These are phyloP conservation scores for Xanthoceras sorbifolium DNA, from an alignment of 345 rosid genomes.

Conservation along the genomic window DNA sequence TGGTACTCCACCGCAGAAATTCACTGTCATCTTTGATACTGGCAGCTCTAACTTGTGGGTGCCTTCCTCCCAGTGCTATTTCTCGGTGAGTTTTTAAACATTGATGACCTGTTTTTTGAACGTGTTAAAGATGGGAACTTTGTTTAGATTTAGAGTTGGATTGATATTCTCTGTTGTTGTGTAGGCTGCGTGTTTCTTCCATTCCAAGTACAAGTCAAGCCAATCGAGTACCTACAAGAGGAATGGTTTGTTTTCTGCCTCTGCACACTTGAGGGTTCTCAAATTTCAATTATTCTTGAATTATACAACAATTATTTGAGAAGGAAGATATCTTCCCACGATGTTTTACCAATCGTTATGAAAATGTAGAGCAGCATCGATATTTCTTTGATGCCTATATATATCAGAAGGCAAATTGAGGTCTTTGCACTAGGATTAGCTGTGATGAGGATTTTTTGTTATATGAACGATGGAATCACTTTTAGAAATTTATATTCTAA, in stretches of 20 bases:
- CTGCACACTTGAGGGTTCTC: background rate
- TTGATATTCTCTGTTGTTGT: background rate
- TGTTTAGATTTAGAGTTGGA: slow-evolving; percentile 1
- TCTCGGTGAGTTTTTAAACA: slow-evolving; percentile 58
- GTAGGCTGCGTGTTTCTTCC: slow-evolving; percentile 78
- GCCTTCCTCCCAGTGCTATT: slow-evolving; percentile 86
- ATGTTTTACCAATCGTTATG: background rate
- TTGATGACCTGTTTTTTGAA: slow-evolving; percentile 4
- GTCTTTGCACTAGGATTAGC: background rate
- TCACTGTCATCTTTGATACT: slow-evolving; percentile 92
- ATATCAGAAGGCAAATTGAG: background rate
- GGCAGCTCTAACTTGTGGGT: slow-evolving; percentile 98
- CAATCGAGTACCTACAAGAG: slow-evolving; percentile 71
- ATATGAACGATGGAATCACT: background rate
- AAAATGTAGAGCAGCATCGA: background rate
- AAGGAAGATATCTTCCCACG: background rate
- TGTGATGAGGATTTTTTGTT: background rate
- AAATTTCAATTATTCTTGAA: background rate
- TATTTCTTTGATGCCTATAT: background rate
- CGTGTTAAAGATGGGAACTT: background rate
- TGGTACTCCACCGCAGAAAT: slow-evolving; percentile 93
- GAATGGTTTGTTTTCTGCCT: slow-evolving; percentile 63
- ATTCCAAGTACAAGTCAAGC: slow-evolving; percentile 75
- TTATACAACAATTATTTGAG: background rate
- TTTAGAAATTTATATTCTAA: background rate